Evolutionary conservation across 176 grass and related monocot genomes (phyloP).

Genomic region (Oryza longistaminata): DNA sequence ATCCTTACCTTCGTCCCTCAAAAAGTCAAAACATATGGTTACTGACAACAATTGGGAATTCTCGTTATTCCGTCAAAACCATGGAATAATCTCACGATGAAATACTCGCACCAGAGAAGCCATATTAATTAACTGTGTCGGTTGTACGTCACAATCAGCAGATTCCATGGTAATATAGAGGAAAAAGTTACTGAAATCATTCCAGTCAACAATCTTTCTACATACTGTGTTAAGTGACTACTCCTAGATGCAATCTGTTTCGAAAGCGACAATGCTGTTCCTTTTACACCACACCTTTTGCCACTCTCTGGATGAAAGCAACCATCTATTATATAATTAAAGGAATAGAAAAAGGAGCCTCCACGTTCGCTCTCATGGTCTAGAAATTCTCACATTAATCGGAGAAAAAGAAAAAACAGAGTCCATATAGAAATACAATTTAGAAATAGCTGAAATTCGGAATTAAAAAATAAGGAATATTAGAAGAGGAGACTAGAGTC

Average conservation of each 20-base stretch:
- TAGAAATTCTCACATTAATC: too few relatives aligned
- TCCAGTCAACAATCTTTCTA: neutral
- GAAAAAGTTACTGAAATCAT: slow-evolving; percentile 34
- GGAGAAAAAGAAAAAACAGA: too few relatives aligned
- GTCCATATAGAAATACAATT: too few relatives aligned
- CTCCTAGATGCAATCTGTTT: slow-evolving; percentile 2
- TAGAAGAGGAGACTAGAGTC: too few relatives aligned
- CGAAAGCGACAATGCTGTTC: neutral
- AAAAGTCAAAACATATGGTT: neutral
- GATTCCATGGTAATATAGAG: slow-evolving; percentile 35
- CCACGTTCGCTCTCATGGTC: too few relatives aligned
- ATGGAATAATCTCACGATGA: neutral
- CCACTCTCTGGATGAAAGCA: neutral
- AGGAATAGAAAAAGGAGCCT: too few relatives aligned
- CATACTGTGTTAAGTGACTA: neutral
- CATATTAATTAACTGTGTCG: neutral
- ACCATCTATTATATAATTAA: too few relatives aligned
- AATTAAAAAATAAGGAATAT: too few relatives aligned
- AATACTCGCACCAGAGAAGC: neutral
- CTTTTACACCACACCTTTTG: slow-evolving; percentile 28
- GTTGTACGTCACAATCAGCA: slow-evolving; percentile 9
- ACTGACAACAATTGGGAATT: neutral
- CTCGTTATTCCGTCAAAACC: neutral
- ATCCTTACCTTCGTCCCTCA: neutral
- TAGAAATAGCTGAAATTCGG: too few relatives aligned